Evolutionary conservation across 176 grass and related monocot species (phyloP).

Genomic region (Zoysia pacifica): DNA sequence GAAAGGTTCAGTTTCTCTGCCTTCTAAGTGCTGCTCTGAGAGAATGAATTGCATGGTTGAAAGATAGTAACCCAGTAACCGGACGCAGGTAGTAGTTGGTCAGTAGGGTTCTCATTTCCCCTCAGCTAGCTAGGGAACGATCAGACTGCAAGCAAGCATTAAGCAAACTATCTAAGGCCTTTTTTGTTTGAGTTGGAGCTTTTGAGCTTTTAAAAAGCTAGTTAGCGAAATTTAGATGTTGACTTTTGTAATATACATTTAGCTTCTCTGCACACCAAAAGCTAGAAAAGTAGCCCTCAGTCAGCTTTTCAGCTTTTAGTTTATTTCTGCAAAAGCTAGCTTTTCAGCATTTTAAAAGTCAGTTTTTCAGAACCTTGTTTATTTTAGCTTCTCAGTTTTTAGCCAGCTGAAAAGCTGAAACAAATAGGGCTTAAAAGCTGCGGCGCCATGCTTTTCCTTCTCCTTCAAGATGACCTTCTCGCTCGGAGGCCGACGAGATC

Average conservation of each 20-base stretch:
- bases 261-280: no score
- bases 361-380: no score
- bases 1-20: constrained; percentile 2
- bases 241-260: no score
- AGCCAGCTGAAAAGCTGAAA: no score
- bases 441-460: not conserved
- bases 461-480: constrained; percentile 12
- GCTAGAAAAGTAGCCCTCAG: no score
- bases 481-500: not conserved
- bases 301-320: no score
- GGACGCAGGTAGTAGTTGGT: not conserved
- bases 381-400: no score
- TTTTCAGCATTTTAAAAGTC: no score
- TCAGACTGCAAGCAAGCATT: not conserved
- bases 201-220: no score
- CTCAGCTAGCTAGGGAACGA: not conserved
- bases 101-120: not conserved
- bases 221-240: no score
- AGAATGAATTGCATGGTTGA: not conserved
- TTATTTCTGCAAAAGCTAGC: no score
- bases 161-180: not conserved
- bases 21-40: not conserved
- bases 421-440: no score
- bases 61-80: not conserved
- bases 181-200: not conserved